Percentiles rank a stretch among this genome's conserved stretches.
phyloP scores from a whole-genome alignment of 140 eudicot species.

The Cichorium intybus region DNA sequence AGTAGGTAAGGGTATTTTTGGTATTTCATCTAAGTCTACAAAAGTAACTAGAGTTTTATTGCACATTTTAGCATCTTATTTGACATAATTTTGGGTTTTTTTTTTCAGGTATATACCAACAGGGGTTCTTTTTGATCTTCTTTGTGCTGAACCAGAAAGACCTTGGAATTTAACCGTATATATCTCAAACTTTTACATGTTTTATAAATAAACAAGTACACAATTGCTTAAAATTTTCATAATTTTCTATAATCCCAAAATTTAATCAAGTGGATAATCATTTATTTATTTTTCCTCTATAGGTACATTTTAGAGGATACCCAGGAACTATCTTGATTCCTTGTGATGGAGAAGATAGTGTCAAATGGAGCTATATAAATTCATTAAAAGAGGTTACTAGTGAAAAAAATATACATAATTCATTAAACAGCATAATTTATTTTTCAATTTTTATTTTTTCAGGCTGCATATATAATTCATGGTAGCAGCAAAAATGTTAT shows the following conservation, averaged over 20 bases:
- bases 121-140: constrained; percentile 95
- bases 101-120: constrained; percentile 91
- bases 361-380: constrained; percentile 92
- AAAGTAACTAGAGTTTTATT: not conserved
- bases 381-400: constrained; percentile 97
- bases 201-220: not conserved
- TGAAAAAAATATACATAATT: constrained; percentile 2
- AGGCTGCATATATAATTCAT: constrained; percentile 87
- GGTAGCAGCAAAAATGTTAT: constrained; percentile 95
- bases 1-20: no score
- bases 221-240: constrained; percentile 1
- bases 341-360: constrained; percentile 94
- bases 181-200: constrained; percentile 1
- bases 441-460: constrained; percentile 18
- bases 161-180: constrained; percentile 97
- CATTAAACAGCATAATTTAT: not conserved
- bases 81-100: constrained; percentile 11
- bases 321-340: constrained; percentile 76
- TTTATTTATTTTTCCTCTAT: constrained; percentile 15
- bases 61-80: not conserved
- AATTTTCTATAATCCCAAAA: not conserved
- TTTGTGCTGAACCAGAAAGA: constrained; percentile 95
- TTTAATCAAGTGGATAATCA: constrained; percentile 14
- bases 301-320: constrained; percentile 98
- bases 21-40: no score